Percentiles rank a stretch among this genome's conserved stretches.
phyloP scores from a whole-genome alignment of 805 yeast genomes.

The Candida pini region DNA sequence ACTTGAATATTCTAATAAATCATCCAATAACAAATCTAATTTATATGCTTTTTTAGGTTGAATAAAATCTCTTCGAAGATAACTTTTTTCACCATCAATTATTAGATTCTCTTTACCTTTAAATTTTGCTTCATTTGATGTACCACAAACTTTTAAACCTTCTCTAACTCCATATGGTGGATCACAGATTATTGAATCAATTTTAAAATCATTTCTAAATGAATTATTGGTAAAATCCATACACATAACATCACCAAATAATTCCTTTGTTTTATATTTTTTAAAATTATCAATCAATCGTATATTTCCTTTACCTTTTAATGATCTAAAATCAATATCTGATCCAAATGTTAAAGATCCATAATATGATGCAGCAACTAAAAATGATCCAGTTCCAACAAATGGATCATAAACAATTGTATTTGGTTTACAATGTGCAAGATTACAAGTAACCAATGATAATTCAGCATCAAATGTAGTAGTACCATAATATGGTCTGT shows the following conservation, averaged over 20 bases:
- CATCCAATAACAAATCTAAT: slow-evolving; percentile 70
- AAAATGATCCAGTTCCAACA: slow-evolving; percentile 93
- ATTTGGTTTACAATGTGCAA: slow-evolving; percentile 66
- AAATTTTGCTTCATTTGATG: slow-evolving; percentile 53
- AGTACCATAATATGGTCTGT: slow-evolving; percentile 86
- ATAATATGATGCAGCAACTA: slow-evolving; percentile 80
- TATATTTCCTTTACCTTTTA: slow-evolving; percentile 54
- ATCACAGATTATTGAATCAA: slow-evolving; percentile 88
- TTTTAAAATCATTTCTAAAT: slow-evolving; percentile 49
- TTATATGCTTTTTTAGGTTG: slow-evolving; percentile 92
- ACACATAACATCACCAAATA: slow-evolving; percentile 70
- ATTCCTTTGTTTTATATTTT: slow-evolving; percentile 56
- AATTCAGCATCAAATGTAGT: slow-evolving; percentile 96
- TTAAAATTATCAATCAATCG: slow-evolving; percentile 56
- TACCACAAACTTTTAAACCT: slow-evolving; percentile 89
- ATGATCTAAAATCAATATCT: slow-evolving; percentile 79
- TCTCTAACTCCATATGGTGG: slow-evolving; percentile 98
- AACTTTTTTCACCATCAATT: slow-evolving; percentile 79
- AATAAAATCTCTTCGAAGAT: slow-evolving; percentile 71
- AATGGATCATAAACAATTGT: slow-evolving; percentile 87
- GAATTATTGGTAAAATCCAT: slow-evolving; percentile 96
- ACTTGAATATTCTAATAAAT: slow-evolving; percentile 68
- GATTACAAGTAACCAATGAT: slow-evolving; percentile 79
- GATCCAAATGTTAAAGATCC: slow-evolving; percentile 82
- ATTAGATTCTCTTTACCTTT: slow-evolving; percentile 66